Evolutionary conservation across 1,139 yeast genomes (phyloP), one percentile per base, ranked within the genome.

Genomic region (Candida mesenterica): DNA sequence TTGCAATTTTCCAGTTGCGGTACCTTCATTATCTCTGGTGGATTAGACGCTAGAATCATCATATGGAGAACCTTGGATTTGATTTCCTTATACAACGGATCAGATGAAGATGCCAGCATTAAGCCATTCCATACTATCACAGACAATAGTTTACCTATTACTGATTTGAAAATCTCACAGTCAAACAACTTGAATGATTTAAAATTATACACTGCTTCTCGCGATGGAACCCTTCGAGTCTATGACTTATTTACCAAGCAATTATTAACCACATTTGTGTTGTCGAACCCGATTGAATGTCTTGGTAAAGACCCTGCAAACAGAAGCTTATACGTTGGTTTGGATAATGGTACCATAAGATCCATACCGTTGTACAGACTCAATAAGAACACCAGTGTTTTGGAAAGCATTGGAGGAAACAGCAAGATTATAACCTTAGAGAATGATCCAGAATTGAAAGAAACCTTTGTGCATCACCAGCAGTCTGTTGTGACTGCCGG

Each of bases 291-390:
- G 0, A 72, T 86, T 8, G 72, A 74, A 15, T 65, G 83, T 15
- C 43, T 92, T 13, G 71, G 79, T 0, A 62, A 76, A n/a, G 98
- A 92, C 55, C 90, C 95, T 1, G 87, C 92, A 1, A 88, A 82
- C 49, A 69, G 97, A 46, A 73, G 79, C 1, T 43, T 85, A 1
- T 92, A 85, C 55, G 78, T 75, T 3, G 97, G 96, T 2, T 61
- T 83, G 22, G 52, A 61, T 2, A 71, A 77, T 42, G 97, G 97
- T 10, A 52, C 61, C 14, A 74, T 87, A 28, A 67, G 83, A 45
- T 57, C 65, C 16, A 68, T 86, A 9, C 75, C 81, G 12, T 57
- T 86, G 38, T 86, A 78, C 58, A 59, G 59, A 15, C 62, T 75
- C 25, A 68, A 72, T 41, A 55, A 61, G 2, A 56, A 60, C 31